phyloP scores from a whole-genome alignment of 495 filamentous ascomycete genomes.

The Entonaema liquescens region DNA sequence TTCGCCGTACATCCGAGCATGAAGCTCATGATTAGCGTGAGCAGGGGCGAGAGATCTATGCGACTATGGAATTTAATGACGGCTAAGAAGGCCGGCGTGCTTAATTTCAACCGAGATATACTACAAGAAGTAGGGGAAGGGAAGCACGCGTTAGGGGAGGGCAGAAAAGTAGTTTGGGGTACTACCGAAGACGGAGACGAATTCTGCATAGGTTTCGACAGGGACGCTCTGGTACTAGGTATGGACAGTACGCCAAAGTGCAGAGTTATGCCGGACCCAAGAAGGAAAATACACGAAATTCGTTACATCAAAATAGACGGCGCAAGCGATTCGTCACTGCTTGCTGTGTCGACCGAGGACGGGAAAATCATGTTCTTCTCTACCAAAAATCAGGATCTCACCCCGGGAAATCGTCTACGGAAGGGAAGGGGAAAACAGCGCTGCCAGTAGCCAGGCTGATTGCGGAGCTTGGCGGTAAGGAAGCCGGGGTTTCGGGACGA shows the following conservation, averaged over 20 bases:
- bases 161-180: constrained; percentile 85
- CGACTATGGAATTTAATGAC: constrained; percentile 96
- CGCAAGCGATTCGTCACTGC: constrained; percentile 56
- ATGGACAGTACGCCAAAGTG: constrained; percentile 85
- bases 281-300: constrained; percentile 83
- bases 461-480: constrained; percentile 81
- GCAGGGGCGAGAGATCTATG: constrained; percentile 88
- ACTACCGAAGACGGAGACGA: constrained; percentile 71
- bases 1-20: constrained; percentile 95
- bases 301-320: constrained; percentile 68
- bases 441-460: constrained; percentile 65
- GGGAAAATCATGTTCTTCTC: constrained; percentile 87
- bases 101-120: constrained; percentile 78
- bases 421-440: constrained; percentile 42
- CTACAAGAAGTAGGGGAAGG: constrained; percentile 77
- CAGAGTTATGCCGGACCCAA: constrained; percentile 69
- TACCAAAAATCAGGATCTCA: constrained; percentile 58
- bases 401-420: constrained; percentile 21
- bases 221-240: constrained; percentile 83
- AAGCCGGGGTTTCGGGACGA: constrained; percentile 69
- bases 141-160: constrained; percentile 81
- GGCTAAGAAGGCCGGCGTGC: constrained; percentile 90
- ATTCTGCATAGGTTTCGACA: constrained; percentile 89
- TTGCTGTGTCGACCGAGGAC: constrained; percentile 92
- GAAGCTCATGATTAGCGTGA: constrained; percentile 93